These are phyloP conservation scores for Ogataea minuta DNA, from an alignment of 805 yeast genomes.

Conservation along the genomic window DNA sequence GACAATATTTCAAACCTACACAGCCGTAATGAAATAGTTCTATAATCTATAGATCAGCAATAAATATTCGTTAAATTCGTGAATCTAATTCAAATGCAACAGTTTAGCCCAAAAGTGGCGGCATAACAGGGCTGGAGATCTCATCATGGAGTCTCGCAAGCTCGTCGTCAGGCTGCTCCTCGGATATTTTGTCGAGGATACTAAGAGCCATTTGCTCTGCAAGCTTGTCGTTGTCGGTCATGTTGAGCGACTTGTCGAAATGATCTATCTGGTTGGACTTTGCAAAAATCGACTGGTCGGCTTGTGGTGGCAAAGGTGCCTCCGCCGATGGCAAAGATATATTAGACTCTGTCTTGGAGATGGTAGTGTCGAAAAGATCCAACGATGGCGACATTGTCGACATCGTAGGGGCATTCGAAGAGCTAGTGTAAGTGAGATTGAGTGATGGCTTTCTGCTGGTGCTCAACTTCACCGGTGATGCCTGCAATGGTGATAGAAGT, in stretches of 20 bases:
- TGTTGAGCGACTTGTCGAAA: conserved; percentile 27
- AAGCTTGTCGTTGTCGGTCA: conserved; percentile 28
- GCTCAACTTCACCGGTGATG: conserved; percentile 3
- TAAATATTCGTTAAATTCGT: conserved; percentile 4
- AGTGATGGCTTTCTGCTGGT: conserved; percentile 10
- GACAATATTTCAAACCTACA: conserved; percentile 4
- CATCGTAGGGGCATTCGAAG: conserved; percentile 17
- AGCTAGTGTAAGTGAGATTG: conserved; percentile 14
- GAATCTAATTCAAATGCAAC: not conserved
- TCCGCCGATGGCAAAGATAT: conserved; percentile 9
- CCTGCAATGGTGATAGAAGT: conserved; percentile 4
- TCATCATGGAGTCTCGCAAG: conserved; percentile 30
- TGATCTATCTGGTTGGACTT: conserved; percentile 35
- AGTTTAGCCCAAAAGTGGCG: conserved; percentile 17
- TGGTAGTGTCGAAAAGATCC: conserved; percentile 7
- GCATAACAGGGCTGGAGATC: conserved; percentile 20
- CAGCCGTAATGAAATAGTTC: conserved; percentile 2
- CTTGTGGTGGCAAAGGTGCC: conserved; percentile 5
- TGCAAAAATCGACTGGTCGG: conserved; percentile 26
- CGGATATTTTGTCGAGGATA: conserved; percentile 31
- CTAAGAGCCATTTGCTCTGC: conserved; percentile 37
- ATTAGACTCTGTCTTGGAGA: conserved; percentile 7
- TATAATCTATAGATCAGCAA: conserved; percentile 4
- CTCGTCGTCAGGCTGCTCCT: conserved; percentile 32
- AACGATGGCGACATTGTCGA: conserved; percentile 8